These are phyloP conservation scores for Arthrobotrys entomopaga DNA, from an alignment of 2,329 filamentous ascomycete genomes.

Conservation along the genomic window DNA sequence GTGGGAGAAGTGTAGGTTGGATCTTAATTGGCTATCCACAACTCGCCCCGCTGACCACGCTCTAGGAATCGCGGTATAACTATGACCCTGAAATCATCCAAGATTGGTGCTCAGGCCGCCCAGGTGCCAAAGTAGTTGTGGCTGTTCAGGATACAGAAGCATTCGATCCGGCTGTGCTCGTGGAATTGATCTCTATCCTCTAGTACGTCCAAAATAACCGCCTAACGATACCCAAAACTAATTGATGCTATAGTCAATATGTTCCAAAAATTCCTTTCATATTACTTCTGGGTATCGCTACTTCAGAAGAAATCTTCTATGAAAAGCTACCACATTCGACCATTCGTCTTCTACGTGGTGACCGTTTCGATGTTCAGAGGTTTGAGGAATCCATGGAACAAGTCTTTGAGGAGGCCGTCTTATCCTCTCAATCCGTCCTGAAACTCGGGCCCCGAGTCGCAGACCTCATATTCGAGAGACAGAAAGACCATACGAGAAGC, in stretches of 20 bases:
- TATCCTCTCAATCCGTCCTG: conserved; percentile 68
- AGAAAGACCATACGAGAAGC: conserved; percentile 80
- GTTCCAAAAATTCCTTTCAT: conserved; percentile 79
- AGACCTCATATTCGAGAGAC: conserved; percentile 73
- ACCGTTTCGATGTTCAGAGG: conserved; percentile 80
- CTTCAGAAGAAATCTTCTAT: conserved; percentile 81
- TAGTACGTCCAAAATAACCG: conserved; percentile 65
- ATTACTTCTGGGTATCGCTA: conserved; percentile 81
- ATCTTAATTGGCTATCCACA: not conserved
- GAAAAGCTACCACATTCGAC: conserved; percentile 76
- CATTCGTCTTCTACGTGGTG: conserved; percentile 74
- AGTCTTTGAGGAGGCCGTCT: conserved; percentile 74
- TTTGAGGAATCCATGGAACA: conserved; percentile 77
- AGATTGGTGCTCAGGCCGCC: conserved; percentile 67
- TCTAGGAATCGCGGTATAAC: conserved; percentile 62
- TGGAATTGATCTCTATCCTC: conserved; percentile 75
- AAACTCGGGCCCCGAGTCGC: conserved; percentile 74
- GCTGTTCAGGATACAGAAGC: conserved; percentile 84
- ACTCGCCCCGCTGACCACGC: not conserved
- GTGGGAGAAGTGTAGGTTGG: conserved; percentile 55
- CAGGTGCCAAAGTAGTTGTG: conserved; percentile 72
- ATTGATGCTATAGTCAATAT: conserved; percentile 68
- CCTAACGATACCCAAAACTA: conserved; percentile 13
- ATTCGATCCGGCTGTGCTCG: conserved; percentile 77
- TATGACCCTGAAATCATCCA: conserved; percentile 80